phyloP scores from a whole-genome alignment of 257 asterid genomes.

The Knoxia roxburghii region DNA sequence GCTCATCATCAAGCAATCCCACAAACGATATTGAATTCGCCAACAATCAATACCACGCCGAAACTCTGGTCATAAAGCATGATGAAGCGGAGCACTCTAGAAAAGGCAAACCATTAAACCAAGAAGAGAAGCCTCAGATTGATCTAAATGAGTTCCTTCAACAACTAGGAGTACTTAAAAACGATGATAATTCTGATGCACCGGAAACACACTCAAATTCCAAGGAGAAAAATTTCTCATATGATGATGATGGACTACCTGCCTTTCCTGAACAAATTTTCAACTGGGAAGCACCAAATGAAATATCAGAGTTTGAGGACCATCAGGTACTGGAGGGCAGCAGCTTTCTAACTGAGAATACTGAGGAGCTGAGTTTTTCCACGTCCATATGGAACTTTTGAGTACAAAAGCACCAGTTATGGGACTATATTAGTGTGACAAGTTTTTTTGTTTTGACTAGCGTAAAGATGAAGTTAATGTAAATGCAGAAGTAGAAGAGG shows the following conservation, averaged over 20 bases:
- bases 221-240: constrained; percentile 36
- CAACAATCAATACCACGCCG: constrained; percentile 24
- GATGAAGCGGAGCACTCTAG: constrained; percentile 34
- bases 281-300: constrained; percentile 71
- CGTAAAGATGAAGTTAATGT: background rate
- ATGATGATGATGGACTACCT: constrained; percentile 27
- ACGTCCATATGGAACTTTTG: constrained; percentile 32
- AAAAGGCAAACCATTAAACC: constrained; percentile 23
- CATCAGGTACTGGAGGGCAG: constrained; percentile 31
- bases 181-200: constrained; percentile 38
- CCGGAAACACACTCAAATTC: constrained; percentile 19
- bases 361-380: constrained; percentile 22
- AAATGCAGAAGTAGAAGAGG: background rate
- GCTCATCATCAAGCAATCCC: constrained; percentile 46
- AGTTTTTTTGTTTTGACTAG: background rate
- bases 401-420: background rate
- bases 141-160: constrained; percentile 89
- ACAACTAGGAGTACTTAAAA: constrained; percentile 73
- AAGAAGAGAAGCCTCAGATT: constrained; percentile 72
- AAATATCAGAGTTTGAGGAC: constrained; percentile 49
- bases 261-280: constrained; percentile 42
- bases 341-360: constrained; percentile 14
- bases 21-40: constrained; percentile 22
- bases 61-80: constrained; percentile 19
- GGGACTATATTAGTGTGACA: background rate